Percentiles rank a stretch among this genome's conserved stretches.
phyloP scores from a whole-genome alignment of 1,284 basidiomycete genomes.

The Omphalotus olearius region DNA sequence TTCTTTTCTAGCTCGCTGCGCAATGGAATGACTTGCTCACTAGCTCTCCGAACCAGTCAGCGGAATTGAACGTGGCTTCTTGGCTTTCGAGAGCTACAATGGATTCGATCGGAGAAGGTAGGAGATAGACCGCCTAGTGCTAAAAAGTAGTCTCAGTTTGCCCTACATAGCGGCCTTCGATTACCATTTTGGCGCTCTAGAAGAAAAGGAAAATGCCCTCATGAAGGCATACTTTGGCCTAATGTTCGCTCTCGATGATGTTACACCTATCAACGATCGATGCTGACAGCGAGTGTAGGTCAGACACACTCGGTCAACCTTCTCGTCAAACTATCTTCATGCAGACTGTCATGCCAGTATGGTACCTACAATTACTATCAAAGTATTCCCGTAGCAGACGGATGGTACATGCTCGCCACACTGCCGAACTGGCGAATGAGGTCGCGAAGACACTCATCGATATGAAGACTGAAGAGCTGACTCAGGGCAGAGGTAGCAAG shows the following conservation, averaged over 20 bases:
- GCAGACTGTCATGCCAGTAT: conserved; percentile 35
- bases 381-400: conserved; percentile 33
- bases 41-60: conserved; percentile 30
- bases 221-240: conserved; percentile 42
- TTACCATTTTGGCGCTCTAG: conserved; percentile 44
- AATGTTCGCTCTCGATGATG: conserved; percentile 28
- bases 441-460: conserved; percentile 35
- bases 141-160: neutral
- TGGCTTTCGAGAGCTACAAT: conserved; percentile 43
- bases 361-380: conserved; percentile 36
- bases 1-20: conserved; percentile 29
- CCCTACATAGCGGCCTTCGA: conserved; percentile 39
- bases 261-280: neutral
- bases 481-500: conserved; percentile 31
- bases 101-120: conserved; percentile 44
- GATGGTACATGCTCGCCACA: conserved; percentile 38
- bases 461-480: conserved; percentile 35
- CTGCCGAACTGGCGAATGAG: conserved; percentile 33
- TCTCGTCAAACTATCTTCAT: conserved; percentile 30
- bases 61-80: conserved; percentile 34
- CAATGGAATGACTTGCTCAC: conserved; percentile 40
- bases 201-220: conserved; percentile 36
- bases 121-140: neutral
- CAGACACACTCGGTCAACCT: conserved; percentile 16
- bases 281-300: conserved; percentile 7